Evolutionary conservation across 805 yeast species (phyloP), one percentile per base, ranked within the genome.

Genomic region (Ogataea populi-albae): DNA sequence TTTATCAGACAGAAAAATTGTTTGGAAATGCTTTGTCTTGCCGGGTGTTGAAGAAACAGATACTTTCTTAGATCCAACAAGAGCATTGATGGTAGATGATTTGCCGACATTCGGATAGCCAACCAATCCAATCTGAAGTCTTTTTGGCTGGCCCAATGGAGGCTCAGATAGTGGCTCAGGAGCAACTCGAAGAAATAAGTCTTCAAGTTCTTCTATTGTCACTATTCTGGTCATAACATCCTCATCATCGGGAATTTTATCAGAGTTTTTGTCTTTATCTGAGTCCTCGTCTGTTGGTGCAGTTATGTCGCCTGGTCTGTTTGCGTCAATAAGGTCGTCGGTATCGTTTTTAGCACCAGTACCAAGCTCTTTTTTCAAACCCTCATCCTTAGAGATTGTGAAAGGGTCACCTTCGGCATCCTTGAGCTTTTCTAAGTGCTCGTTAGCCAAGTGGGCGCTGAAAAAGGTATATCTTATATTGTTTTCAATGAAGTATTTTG

Each of bases 1-100:
- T 23, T 82, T 73, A 34, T 83, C 85, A 1, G 96, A 78, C 29
- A 93, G 71, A 55, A 78, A 76, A 43, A 93, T 89, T 1, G 99
- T 93, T 68, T 93, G 99, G 73, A 93, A 93, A 71, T 93, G 99
- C 61, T 93, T 93, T 10, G 99, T 93, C 60, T 93, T 93, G 68
- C 99, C 99, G 10, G 99, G 99, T 1, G 98, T 93, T 1, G 98
- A 73, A 2, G 98, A 91, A 24, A 93, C 99, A 2, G 97, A 88
- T n/a, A 93, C 99, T 60, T 86, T 89, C 57, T 93, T 93, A 14
- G 97, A 79, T 10, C 98, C 98, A 30, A 91, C 93, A 26, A 93
- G 69, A 0, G 98, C 97, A 61, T 93, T 93, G 53, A 93, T 93
- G 2, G 98, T 93, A n/a, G 98, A 89, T 2, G 98, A 93, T 33